Evolutionary conservation across 73 alveolate species (phyloP).

Genomic region (Tetrahymena borealis): DNA sequence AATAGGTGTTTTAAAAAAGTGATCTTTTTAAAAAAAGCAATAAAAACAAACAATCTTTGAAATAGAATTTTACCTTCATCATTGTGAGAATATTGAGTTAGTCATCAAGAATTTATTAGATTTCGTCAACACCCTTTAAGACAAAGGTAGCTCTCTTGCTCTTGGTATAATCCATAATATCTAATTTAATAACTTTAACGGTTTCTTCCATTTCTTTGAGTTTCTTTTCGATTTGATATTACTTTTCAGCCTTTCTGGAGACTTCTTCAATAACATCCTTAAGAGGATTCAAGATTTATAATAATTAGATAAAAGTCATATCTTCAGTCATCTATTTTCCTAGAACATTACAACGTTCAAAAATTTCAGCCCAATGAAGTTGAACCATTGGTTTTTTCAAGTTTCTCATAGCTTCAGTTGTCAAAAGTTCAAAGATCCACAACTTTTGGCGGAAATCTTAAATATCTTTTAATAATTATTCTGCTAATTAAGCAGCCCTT

Average conservation of each 20-base stretch:
- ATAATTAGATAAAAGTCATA: constrained; percentile 33
- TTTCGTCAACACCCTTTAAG: constrained; percentile 70
- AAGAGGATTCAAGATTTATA: constrained; percentile 62
- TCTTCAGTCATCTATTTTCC: constrained; percentile 47
- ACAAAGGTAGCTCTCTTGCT: constrained; percentile 56
- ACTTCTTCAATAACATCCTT: constrained; percentile 85
- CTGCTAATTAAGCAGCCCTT: constrained; percentile 17
- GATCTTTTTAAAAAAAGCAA: constrained; percentile 46
- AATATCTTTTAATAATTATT: constrained; percentile 15
- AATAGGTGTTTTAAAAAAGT: constrained; percentile 44
- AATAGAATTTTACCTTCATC: constrained; percentile 42
- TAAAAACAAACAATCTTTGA: too few relatives aligned
- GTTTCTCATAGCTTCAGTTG: constrained; percentile 47
- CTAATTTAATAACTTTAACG: constrained; percentile 57
- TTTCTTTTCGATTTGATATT: constrained; percentile 61
- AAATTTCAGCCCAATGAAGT: background rate
- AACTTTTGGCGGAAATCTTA: constrained; percentile 25
- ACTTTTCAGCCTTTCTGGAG: constrained; percentile 77
- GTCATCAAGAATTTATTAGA: constrained; percentile 70
- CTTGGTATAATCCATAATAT: constrained; percentile 58
- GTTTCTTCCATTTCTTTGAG: constrained; percentile 69
- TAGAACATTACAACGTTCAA: constrained; percentile 47
- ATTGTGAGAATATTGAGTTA: constrained; percentile 65
- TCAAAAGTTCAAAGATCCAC: constrained; percentile 34
- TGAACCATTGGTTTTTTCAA: background rate